Evolutionary conservation across 108 stramenopile species (phyloP), one percentile per base, ranked within the genome.

Genomic region (Hondaea fermentalgiana): DNA sequence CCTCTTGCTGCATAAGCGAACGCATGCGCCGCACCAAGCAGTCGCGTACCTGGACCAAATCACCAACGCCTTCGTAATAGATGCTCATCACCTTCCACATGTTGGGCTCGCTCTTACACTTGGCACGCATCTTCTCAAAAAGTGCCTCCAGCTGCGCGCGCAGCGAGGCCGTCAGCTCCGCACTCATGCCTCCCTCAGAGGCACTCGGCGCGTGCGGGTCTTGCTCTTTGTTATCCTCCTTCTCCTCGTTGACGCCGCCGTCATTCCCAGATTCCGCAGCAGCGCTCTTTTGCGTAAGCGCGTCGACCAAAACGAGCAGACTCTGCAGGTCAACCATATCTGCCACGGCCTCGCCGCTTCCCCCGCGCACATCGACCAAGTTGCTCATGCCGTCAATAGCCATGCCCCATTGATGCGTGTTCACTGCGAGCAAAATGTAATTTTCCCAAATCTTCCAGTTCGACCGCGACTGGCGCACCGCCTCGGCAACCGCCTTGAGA

Each of bases 401-500:
- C 88, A 71, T 51, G 28, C 25, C 23, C 60, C 60, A 88, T 53
- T 47, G 47, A 19, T 64, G 45, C 25, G 64, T 88, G 72, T 71
- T 35, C 72, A 88, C 23, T 5, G 72, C 25, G 1, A 76, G 19
- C 21, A 45, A 5, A 10, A 90, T 47, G 35, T 60, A 57, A 3
- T 91, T 91, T 55, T 91, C 89, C 87, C 87, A 72, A 16, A 91
- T 87, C 25, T 35, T 23, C 83, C 72, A 90, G 57, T 90, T 58
- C 8, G 47, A 29, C 6, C 60, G 89, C 57, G 44, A 72, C 21
- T 90, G 83, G 43, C 89, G 89, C 28, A 53, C 23, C 29, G 89
- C 89, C 69, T 90, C 89, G 14, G 19, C 5, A 5, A 91, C 16
- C 16, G 91, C 91, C 53, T 90, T 49, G 17, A 72, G 10, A 23